phyloP scores from a whole-genome alignment of 2,329 filamentous ascomycete species.

The Aureobasidium sp. region DNA sequence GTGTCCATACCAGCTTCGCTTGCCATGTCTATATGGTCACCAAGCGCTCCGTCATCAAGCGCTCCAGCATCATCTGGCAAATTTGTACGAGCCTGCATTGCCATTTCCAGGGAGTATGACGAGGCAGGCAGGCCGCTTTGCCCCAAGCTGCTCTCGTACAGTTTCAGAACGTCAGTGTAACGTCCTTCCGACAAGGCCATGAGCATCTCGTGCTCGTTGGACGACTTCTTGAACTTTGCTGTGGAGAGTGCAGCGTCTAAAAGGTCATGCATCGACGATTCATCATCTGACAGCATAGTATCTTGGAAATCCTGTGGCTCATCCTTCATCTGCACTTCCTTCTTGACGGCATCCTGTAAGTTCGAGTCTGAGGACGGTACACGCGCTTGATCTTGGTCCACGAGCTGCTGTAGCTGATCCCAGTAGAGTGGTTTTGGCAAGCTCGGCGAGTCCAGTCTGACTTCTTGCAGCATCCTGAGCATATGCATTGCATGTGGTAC shows the following conservation, averaged over 20 bases:
- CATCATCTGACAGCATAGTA: not conserved
- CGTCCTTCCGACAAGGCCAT: slow-evolving; percentile 19
- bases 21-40: slow-evolving; percentile 21
- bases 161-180: slow-evolving; percentile 19
- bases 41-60: slow-evolving; percentile 16
- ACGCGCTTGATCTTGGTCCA: not conserved
- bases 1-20: slow-evolving; percentile 25
- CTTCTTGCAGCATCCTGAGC: not conserved
- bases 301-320: not conserved
- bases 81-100: slow-evolving; percentile 21
- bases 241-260: not conserved
- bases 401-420: not conserved
- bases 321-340: not conserved
- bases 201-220: slow-evolving; percentile 21
- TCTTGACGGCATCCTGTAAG: too few species aligned
- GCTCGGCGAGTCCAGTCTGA: not conserved
- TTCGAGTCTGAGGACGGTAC: not conserved
- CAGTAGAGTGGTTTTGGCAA: not conserved
- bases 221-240: not conserved
- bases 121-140: slow-evolving; percentile 21
- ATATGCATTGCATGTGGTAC: not conserved
- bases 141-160: slow-evolving; percentile 21
- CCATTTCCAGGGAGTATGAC: slow-evolving; percentile 22
- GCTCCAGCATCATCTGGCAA: slow-evolving; percentile 9
- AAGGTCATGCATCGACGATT: not conserved